Percentiles rank a stretch among this genome's conserved stretches.
These are phyloP conservation scores for Tolypocladium sp. DNA, from an alignment of 2,329 filamentous ascomycete species.

Conservation along the genomic window DNA sequence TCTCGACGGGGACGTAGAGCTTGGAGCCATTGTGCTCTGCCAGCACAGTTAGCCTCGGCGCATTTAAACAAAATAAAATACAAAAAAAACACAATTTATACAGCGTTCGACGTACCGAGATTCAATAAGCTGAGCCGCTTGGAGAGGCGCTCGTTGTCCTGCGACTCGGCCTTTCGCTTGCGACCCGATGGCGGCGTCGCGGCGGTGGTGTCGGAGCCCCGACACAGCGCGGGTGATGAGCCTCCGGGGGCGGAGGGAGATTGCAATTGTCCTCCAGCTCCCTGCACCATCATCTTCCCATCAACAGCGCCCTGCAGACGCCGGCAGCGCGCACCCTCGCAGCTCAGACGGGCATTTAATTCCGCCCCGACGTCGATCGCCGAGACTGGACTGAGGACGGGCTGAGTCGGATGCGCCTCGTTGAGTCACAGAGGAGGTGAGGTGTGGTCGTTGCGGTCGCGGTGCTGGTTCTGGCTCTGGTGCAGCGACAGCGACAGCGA, in stretches of 20 bases:
- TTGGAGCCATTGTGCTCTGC: constrained; percentile 54
- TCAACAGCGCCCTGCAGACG: not conserved
- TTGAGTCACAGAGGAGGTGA: not conserved
- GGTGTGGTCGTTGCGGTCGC: not conserved
- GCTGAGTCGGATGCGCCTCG: not conserved
- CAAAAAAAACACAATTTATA: no score
- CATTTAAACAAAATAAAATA: not conserved
- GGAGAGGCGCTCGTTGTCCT: constrained; percentile 64
- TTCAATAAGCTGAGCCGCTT: constrained; percentile 79
- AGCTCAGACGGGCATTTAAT: not conserved
- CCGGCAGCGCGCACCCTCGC: not conserved
- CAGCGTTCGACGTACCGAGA: no score
- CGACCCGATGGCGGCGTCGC: constrained; percentile 15
- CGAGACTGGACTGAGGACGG: not conserved
- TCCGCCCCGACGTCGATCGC: not conserved
- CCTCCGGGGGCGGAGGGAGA: constrained; percentile 8
- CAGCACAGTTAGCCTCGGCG: not conserved
- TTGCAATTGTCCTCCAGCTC: constrained; percentile 12
- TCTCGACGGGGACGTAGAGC: constrained; percentile 57
- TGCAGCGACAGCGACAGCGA: not conserved
- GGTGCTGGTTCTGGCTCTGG: not conserved
- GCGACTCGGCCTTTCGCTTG: constrained; percentile 53
- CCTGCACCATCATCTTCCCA: constrained; percentile 24
- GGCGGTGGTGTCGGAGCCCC: constrained; percentile 8
- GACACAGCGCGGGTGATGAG: not conserved